Percentiles rank a stretch among this genome's conserved stretches.
phyloP scores from a whole-genome alignment of 805 yeast genomes.

The Metschnikowia gelsemii region DNA sequence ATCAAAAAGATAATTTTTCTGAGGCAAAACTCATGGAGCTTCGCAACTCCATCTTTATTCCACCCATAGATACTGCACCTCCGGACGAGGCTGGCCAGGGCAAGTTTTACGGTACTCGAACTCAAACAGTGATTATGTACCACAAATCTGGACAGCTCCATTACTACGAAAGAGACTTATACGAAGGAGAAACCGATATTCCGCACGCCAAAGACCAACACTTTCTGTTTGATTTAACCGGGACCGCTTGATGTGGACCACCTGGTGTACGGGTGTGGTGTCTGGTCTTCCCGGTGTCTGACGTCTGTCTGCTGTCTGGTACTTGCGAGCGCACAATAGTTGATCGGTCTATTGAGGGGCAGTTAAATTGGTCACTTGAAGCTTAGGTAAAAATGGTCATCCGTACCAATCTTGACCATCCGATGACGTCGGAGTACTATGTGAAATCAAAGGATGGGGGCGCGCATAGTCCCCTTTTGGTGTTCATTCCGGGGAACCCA shows the following conservation, averaged over 20 bases:
- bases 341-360: not conserved
- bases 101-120: conserved; percentile 76
- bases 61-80: conserved; percentile 47
- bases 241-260: not conserved
- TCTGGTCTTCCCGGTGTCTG: too few relatives aligned
- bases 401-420: conserved; percentile 19
- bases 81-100: conserved; percentile 7
- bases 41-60: conserved; percentile 65
- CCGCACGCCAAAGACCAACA: conserved; percentile 15
- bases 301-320: not conserved
- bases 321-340: not conserved
- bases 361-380: not conserved
- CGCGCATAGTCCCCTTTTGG: conserved; percentile 34
- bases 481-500: conserved; percentile 76
- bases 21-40: conserved; percentile 40
- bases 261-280: too few relatives aligned
- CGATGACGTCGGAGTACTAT: conserved; percentile 30
- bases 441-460: conserved; percentile 21
- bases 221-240: conserved; percentile 17
- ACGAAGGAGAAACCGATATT: conserved; percentile 22
- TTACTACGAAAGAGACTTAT: conserved; percentile 63
- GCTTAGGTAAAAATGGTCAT: conserved; percentile 1
- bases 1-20: conserved; percentile 17
- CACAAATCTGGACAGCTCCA: conserved; percentile 50
- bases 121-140: conserved; percentile 74